Evolutionary conservation across 2,329 filamentous ascomycete species (phyloP), one percentile per base, ranked within the genome.

Genomic region (Macroventuria anomochaeta): DNA sequence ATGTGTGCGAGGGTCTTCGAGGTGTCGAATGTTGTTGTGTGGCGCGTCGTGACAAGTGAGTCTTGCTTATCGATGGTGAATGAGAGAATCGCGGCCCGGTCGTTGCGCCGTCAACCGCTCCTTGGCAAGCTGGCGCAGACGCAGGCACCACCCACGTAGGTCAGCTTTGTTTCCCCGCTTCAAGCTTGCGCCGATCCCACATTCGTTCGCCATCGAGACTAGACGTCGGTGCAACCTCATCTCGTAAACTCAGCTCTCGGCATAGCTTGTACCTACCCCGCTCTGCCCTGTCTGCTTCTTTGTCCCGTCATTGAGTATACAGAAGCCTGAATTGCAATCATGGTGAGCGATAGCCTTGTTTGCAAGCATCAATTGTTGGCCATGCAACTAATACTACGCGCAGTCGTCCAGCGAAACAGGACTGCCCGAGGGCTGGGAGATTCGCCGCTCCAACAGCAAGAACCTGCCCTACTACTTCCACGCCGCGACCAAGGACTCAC

Each of bases 401-500:
- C 51, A 72, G 69, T 67, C 68, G n/a, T 64, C 67, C 23, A 53
- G 50, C 32, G 66, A 70, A 42, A 70, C 71, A 26, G 93, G 93
- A 74, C 86, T 97, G 60, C 93, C 93, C 58, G 76, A 86, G 42
- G 86, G 87, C 75, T 97, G 93, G 93, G 95, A 97, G 80, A 91
- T 99, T 72, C 91, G 95, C 75, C 91, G 96, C 80, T 96, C 91
- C 76, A 96, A 97, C 81, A 96, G 91, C 77, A 97, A 97, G 82
- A 96, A 96, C 79, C 88, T 97, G 29, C 95, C 95, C 31, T 99
- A 99, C 83, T 99, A 97, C 82, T 97, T 97, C 88, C 96, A 97
- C 78, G 81, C 88, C 38, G 80, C 79, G 64, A 90, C 91, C 60
- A 93, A 93, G 75, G 87, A 91, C 73, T 97, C 95, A 59, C 86